Percentiles rank a stretch among this genome's conserved stretches.
phyloP scores from a whole-genome alignment of 2,329 filamentous ascomycete species.

The Hansfordia pulvinata region DNA sequence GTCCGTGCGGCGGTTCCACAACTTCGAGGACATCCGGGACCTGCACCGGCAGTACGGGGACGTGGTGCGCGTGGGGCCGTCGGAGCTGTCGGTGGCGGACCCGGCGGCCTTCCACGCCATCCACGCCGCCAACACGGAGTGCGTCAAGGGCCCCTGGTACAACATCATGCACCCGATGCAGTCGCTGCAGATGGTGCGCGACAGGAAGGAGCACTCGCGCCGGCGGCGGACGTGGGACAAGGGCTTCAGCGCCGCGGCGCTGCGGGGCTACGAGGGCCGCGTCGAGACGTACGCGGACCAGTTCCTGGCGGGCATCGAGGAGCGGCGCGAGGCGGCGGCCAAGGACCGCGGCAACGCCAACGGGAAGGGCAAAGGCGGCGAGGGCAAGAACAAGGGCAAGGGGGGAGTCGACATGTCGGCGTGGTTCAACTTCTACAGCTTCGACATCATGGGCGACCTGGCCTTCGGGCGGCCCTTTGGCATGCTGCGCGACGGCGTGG shows the following conservation, averaged over 20 bases:
- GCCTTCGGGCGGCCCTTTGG: constrained; percentile 17
- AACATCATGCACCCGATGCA: constrained; percentile 13
- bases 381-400: constrained; percentile 5
- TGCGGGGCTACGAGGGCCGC: constrained; percentile 1
- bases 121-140: constrained; percentile 14
- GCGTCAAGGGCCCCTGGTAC: constrained; percentile 20
- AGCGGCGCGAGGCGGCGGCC: too few relatives aligned
- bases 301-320: not conserved
- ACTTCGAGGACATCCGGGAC: constrained; percentile 12
- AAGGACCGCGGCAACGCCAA: too few relatives aligned
- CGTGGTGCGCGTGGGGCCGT: constrained; percentile 16
- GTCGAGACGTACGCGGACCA: not conserved
- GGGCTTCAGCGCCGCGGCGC: constrained; percentile 1
- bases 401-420: constrained; percentile 10
- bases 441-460: constrained; percentile 19
- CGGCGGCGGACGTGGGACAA: constrained; percentile 1
- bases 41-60: constrained; percentile 16
- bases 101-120: constrained; percentile 14
- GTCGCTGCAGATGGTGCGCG: constrained; percentile 17
- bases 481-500: constrained; percentile 11
- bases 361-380: too few relatives aligned
- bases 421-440: constrained; percentile 17
- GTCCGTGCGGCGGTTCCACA: constrained; percentile 8
- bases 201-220: constrained; percentile 13
- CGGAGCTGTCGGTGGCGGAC: constrained; percentile 17